These are phyloP conservation scores for Durotheca rogersii DNA, from an alignment of 495 filamentous ascomycete genomes.

Conservation along the genomic window DNA sequence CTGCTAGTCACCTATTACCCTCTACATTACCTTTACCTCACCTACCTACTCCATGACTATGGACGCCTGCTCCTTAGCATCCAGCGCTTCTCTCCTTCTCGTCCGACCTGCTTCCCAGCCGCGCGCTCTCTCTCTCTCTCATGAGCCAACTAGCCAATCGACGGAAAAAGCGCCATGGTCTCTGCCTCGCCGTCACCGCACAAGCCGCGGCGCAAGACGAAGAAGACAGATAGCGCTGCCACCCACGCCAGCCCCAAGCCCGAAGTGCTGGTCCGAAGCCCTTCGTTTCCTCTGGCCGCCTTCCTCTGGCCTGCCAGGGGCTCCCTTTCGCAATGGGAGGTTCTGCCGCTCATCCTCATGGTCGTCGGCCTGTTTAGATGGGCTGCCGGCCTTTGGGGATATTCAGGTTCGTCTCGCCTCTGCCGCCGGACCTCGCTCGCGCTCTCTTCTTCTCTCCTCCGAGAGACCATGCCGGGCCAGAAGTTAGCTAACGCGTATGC, in stretches of 20 bases:
- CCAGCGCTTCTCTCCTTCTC: too few relatives aligned
- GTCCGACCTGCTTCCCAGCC: too few relatives aligned
- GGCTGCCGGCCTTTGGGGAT: conserved; percentile 88
- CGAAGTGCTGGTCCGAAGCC: conserved; percentile 43
- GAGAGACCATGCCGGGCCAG: too few relatives aligned
- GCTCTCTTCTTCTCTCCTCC: too few relatives aligned
- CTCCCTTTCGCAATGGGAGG: conserved; percentile 87
- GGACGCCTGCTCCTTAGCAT: too few relatives aligned
- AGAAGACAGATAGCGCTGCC: conserved; percentile 41
- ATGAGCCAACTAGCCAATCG: conserved; percentile 30
- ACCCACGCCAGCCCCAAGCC: conserved; percentile 21
- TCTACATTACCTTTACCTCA: too few relatives aligned
- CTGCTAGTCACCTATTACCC: too few relatives aligned
- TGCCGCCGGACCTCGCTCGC: too few relatives aligned
- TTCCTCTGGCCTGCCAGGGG: conserved; percentile 89
- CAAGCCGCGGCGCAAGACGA: conserved; percentile 53
- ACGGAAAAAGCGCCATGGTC: conserved; percentile 44
- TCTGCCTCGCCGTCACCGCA: conserved; percentile 45
- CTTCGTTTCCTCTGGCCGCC: conserved; percentile 80
- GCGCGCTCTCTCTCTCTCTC: too few relatives aligned
- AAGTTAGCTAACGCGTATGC: too few relatives aligned
- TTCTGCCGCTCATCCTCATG: conserved; percentile 85
- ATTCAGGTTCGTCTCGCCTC: conserved; percentile 65
- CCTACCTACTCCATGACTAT: too few relatives aligned
- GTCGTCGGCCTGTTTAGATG: conserved; percentile 87